Percentiles rank a stretch among this genome's conserved stretches.
These are phyloP conservation scores for Calonectria naviculata DNA, from an alignment of 2,329 filamentous ascomycete species.

Conservation along the genomic window DNA sequence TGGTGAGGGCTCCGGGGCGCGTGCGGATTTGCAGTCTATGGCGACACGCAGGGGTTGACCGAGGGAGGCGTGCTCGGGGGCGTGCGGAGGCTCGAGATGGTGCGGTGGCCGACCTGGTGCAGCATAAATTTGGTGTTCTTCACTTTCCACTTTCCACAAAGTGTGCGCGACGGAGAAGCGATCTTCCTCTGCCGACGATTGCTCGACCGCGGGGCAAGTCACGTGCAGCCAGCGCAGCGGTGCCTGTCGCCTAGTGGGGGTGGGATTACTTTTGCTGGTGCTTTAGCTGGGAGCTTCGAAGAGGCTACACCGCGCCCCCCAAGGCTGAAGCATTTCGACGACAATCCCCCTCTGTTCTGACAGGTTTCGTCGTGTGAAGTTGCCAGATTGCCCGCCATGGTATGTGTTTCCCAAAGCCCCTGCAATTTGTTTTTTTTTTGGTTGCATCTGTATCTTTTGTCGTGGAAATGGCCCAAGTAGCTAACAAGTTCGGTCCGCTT, in stretches of 20 bases:
- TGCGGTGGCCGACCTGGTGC: slow-evolving; percentile 41
- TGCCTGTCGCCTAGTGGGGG: slow-evolving; percentile 36
- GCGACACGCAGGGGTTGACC: slow-evolving; percentile 37
- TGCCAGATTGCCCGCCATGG: slow-evolving; percentile 38
- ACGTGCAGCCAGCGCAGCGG: slow-evolving; percentile 48
- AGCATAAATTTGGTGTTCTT: slow-evolving; percentile 53
- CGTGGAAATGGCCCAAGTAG: slow-evolving; percentile 10
- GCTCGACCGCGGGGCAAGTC: slow-evolving; percentile 52
- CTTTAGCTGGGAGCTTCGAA: slow-evolving; percentile 41
- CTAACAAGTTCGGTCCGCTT: slow-evolving; percentile 31
- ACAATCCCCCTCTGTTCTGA: slow-evolving; percentile 32
- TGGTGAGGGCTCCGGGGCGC: slow-evolving; percentile 31
- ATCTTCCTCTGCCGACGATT: slow-evolving; percentile 49
- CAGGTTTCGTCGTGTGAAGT: slow-evolving; percentile 35
- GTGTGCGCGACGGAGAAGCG: slow-evolving; percentile 55
- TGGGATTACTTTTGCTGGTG: slow-evolving; percentile 29
- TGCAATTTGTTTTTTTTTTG: not conserved
- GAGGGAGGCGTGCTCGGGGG: slow-evolving; percentile 36
- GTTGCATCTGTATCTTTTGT: not conserved
- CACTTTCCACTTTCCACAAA: slow-evolving; percentile 49
- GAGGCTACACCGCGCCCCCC: slow-evolving; percentile 43
- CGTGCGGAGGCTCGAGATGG: slow-evolving; percentile 42
- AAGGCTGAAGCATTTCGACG: slow-evolving; percentile 45
- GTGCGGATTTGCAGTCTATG: slow-evolving; percentile 32
- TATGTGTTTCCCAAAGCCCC: slow-evolving; percentile 19